A percentile compares a stretch with the other conserved stretches of the same genome.
These are phyloP conservation scores for Coriaria nepalensis DNA, from an alignment of 306 rosid species.

Conservation along the genomic window DNA sequence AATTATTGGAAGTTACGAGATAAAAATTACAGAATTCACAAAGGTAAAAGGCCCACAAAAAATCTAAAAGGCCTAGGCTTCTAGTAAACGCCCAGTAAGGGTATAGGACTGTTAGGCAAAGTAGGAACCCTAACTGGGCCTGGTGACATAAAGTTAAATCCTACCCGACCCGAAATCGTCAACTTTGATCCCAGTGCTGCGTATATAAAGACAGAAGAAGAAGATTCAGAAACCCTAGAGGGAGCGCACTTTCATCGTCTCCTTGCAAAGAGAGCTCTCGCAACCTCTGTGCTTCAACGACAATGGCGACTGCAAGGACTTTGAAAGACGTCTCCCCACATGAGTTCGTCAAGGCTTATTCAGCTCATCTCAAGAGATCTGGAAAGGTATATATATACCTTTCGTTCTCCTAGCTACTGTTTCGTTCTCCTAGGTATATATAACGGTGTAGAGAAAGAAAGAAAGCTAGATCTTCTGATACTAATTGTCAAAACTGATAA, in stretches of 20 bases:
- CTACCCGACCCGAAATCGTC: not conserved
- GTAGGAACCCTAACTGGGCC: too few relatives aligned
- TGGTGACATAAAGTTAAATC: too few relatives aligned
- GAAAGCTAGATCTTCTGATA: too few relatives aligned
- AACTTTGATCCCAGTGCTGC: not conserved
- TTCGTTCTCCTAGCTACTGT: not conserved
- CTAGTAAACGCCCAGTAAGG: too few relatives aligned
- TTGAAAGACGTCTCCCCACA: constrained; percentile 69
- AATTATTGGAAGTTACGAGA: too few relatives aligned
- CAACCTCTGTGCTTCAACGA: constrained; percentile 1
- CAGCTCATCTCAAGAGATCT: constrained; percentile 58
- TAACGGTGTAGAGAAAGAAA: too few relatives aligned
- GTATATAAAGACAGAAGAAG: not conserved
- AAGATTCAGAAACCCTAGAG: constrained; percentile 5
- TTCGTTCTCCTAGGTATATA: too few relatives aligned
- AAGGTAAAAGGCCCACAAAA: not conserved
- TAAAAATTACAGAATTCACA: too few relatives aligned
- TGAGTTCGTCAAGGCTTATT: constrained; percentile 60
- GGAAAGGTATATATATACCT: constrained; percentile 26
- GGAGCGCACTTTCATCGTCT: constrained; percentile 8
- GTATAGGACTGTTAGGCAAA: too few relatives aligned
- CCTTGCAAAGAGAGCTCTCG: too few relatives aligned
- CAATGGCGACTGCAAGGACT: constrained; percentile 35
- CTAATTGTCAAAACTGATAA: too few relatives aligned
- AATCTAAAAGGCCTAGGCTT: not conserved